Percentiles rank a stretch among this genome's conserved stretches.
Conservation (phyloP, 1,284 basidiomycete genomes). For the Blastosporella zonata region DNA sequence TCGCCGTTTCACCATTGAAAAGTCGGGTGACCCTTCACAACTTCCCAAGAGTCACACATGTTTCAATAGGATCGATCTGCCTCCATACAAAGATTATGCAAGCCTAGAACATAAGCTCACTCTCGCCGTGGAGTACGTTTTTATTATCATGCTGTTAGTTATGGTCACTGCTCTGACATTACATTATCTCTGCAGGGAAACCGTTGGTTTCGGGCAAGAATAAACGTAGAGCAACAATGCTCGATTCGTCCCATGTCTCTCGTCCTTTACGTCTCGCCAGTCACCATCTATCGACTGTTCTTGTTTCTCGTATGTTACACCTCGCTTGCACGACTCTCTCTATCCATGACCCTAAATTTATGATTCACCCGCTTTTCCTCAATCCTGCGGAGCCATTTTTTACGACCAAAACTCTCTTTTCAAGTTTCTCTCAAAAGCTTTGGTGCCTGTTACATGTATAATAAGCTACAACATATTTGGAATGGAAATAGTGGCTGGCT, state of each 20-base stretch:
- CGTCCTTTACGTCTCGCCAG: neutral
- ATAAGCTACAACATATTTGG: slow-evolving; percentile 11
- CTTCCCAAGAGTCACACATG: slow-evolving; percentile 85
- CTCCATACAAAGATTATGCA: slow-evolving; percentile 82
- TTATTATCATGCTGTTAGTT: slow-evolving; percentile 1
- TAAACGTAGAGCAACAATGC: slow-evolving; percentile 27
- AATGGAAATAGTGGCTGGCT: slow-evolving; percentile 16
- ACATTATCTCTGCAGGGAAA: slow-evolving; percentile 45
- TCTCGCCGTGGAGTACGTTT: slow-evolving; percentile 73
- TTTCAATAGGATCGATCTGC: slow-evolving; percentile 84
- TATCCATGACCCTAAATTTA: neutral
- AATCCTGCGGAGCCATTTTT: neutral
- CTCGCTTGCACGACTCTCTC: neutral
- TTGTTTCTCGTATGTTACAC: slow-evolving; percentile 4
- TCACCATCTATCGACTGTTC: slow-evolving; percentile 4
- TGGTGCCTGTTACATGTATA: slow-evolving; percentile 11
- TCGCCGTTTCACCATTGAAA: slow-evolving; percentile 86
- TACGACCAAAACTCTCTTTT: neutral
- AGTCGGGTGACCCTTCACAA: slow-evolving; percentile 83
- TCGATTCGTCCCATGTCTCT: neutral
- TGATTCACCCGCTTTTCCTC: slow-evolving; percentile 1
- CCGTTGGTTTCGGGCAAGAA: slow-evolving; percentile 70
- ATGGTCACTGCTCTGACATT: slow-evolving; percentile 4
- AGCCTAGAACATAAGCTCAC: slow-evolving; percentile 83
- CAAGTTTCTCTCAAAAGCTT: neutral